Percentiles rank a stretch among this genome's conserved stretches.
These are phyloP conservation scores for Fraxinus latifolia DNA, from an alignment of 305 asterid species.

Conservation along the genomic window DNA sequence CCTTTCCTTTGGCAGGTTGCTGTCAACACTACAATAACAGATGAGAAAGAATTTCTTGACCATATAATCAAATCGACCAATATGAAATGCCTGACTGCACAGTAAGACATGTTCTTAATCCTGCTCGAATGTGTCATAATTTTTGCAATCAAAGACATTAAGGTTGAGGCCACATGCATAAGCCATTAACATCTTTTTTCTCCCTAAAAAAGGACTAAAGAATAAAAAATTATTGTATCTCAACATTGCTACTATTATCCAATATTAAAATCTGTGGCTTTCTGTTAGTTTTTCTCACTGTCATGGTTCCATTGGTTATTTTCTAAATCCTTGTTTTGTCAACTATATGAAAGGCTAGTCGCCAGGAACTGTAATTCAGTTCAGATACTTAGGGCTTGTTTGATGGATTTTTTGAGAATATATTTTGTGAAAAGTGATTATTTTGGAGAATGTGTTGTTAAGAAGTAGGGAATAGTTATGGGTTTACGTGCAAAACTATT, in stretches of 20 bases:
- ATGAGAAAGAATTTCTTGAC: conserved; percentile 83
- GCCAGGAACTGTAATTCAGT: not conserved
- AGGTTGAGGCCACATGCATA: conserved; percentile 2
- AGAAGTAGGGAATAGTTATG: not conserved
- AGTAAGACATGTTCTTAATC: conserved; percentile 44
- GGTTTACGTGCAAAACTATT: not conserved
- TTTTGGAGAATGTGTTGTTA: not conserved
- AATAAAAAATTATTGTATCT: not conserved
- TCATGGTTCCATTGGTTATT: not conserved
- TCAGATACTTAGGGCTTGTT: not conserved
- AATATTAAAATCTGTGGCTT: not conserved
- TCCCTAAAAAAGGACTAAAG: not conserved
- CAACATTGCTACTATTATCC: conserved; percentile 1
- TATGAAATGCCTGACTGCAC: conserved; percentile 91
- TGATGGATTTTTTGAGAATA: not conserved
- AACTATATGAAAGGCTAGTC: not conserved
- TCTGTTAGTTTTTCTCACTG: not conserved
- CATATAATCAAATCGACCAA: conserved; percentile 93
- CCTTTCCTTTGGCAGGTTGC: conserved; percentile 43
- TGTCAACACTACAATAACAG: conserved; percentile 71
- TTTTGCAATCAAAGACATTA: not conserved
- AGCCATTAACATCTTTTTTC: not conserved
- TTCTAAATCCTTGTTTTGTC: not conserved
- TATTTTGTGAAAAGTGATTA: not conserved
- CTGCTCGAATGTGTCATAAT: not conserved